phyloP scores from a whole-genome alignment of 345 rosid genomes.

The Schrenkiella parvula region DNA sequence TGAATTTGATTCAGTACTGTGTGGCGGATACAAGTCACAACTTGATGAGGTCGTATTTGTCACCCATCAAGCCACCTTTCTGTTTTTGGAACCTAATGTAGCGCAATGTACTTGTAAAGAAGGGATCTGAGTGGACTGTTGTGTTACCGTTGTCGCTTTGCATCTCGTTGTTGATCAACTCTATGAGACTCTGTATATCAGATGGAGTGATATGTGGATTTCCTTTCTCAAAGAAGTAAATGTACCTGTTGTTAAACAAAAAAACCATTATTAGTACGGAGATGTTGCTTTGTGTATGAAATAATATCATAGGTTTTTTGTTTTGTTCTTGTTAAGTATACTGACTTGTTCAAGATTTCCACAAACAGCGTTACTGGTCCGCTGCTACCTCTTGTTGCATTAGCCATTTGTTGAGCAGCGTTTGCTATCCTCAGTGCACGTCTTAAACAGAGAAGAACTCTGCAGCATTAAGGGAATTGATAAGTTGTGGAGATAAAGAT shows the following conservation, averaged over 20 bases:
- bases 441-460: slow-evolving; percentile 79
- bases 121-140: slow-evolving; percentile 56
- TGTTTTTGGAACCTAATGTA: slow-evolving; percentile 75
- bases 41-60: slow-evolving; percentile 27
- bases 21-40: slow-evolving; percentile 25
- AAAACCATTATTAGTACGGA: neutral
- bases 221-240: slow-evolving; percentile 80
- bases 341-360: slow-evolving; percentile 85
- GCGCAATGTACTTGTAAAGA: slow-evolving; percentile 58
- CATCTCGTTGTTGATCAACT: slow-evolving; percentile 64
- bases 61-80: slow-evolving; percentile 74
- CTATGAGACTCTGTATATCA: slow-evolving; percentile 65
- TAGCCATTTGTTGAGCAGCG: slow-evolving; percentile 90
- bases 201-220: slow-evolving; percentile 58
- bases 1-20: neutral
- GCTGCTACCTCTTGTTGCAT: slow-evolving; percentile 62
- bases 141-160: slow-evolving; percentile 53
- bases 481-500: no score
- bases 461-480: no score
- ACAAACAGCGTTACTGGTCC: slow-evolving; percentile 79
- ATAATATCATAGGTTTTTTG: neutral
- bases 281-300: neutral
- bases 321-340: neutral
- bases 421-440: slow-evolving; percentile 88
- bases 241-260: slow-evolving; percentile 42